phyloP scores from a whole-genome alignment of 345 rosid genomes.

The Syzygium grande region DNA sequence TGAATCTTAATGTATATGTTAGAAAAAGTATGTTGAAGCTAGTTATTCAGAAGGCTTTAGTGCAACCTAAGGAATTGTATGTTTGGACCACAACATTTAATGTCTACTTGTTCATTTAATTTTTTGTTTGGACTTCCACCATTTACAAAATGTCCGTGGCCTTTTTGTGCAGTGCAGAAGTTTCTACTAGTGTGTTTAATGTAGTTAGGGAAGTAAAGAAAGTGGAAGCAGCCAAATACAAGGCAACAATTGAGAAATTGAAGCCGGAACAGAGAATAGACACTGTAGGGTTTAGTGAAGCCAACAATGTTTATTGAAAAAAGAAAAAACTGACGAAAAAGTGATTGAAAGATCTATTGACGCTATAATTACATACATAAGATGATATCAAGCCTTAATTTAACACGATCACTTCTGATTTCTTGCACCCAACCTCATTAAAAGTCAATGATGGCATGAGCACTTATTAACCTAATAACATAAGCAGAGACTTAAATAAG shows the following conservation, averaged over 20 bases:
- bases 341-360: neutral
- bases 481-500: neutral
- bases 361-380: neutral
- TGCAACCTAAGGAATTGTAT: neutral
- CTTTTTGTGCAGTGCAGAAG: neutral
- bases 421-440: neutral
- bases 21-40: neutral
- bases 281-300: neutral
- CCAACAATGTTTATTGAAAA: neutral
- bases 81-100: neutral
- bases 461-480: neutral
- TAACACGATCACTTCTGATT: neutral
- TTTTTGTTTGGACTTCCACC: neutral
- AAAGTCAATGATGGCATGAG: neutral
- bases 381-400: neutral
- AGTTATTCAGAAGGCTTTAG: neutral
- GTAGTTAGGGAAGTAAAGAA: neutral
- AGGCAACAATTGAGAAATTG: neutral
- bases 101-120: neutral
- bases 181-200: neutral
- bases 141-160: neutral
- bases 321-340: neutral
- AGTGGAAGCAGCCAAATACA: neutral
- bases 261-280: neutral
- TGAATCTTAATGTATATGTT: neutral